These are phyloP conservation scores for Phytophthora pseudosyringae DNA, from an alignment of 352 stramenopile species.

Conservation along the genomic window DNA sequence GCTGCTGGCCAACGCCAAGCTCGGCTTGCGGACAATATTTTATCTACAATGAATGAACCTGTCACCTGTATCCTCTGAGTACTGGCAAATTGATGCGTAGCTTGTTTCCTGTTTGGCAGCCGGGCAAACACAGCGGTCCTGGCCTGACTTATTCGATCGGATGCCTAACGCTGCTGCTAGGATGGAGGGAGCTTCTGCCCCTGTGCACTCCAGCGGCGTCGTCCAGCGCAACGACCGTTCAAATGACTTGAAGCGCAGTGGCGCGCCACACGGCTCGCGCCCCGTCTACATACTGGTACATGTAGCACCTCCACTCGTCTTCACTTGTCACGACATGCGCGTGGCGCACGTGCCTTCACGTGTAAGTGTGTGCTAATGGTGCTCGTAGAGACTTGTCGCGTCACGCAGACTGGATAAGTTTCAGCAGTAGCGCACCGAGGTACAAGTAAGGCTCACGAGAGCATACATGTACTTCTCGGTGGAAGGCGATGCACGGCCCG, in stretches of 20 bases:
- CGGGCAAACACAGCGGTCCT: constrained; percentile 2
- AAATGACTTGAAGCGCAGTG: constrained; percentile 7
- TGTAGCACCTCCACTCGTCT: background rate
- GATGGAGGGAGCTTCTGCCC: background rate
- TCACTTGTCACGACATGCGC: background rate
- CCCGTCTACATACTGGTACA: background rate
- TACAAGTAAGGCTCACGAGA: constrained; percentile 3
- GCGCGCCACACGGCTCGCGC: background rate
- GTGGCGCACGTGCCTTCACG: background rate
- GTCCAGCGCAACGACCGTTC: constrained; percentile 1
- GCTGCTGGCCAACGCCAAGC: background rate
- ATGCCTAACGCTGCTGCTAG: background rate
- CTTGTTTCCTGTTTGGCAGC: background rate
- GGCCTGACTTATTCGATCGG: constrained; percentile 2
- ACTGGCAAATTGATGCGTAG: background rate
- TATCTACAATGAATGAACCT: constrained; percentile 5
- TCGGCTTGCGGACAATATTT: constrained; percentile 1
- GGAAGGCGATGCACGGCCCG: constrained; percentile 5
- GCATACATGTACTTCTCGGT: constrained; percentile 12
- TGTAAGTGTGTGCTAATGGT: constrained; percentile 10
- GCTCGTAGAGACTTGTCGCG: background rate
- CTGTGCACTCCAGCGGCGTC: background rate
- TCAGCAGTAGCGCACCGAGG: constrained; percentile 8
- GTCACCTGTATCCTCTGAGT: background rate
- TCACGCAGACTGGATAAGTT: background rate